These are phyloP conservation scores for Neurospora sp. DNA, from an alignment of 495 filamentous ascomycete genomes.

Conservation along the genomic window DNA sequence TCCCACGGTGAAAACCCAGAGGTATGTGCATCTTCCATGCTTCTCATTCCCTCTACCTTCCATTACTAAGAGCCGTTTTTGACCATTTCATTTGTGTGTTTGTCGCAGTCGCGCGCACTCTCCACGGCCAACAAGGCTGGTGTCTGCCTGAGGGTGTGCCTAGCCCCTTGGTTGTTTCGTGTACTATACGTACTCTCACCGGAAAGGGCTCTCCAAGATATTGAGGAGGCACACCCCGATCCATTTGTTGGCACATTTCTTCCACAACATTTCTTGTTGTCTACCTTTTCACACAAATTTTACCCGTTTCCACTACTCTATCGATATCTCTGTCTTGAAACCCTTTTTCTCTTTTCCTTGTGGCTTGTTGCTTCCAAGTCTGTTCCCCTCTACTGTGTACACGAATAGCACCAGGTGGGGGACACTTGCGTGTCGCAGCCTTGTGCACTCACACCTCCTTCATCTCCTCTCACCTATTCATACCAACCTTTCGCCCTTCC, in stretches of 20 bases:
- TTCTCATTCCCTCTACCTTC: not conserved
- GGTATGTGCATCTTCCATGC: not conserved
- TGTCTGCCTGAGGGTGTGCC: not conserved
- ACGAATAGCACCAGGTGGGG: not conserved
- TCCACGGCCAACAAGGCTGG: not conserved
- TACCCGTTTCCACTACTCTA: not conserved
- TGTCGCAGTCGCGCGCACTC: not conserved
- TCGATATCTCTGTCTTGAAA: not conserved
- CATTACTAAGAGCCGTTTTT: not conserved
- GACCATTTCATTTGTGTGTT: not conserved
- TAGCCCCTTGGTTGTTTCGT: not conserved
- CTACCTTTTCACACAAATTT: not conserved
- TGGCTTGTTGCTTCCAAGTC: not conserved
- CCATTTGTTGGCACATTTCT: not conserved
- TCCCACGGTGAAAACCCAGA: not conserved
- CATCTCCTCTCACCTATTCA: not conserved
- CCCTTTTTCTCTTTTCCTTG: not conserved
- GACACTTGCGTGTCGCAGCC: slow-evolving; percentile 1
- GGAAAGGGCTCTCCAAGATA: not conserved
- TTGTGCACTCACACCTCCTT: not conserved
- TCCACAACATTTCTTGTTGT: not conserved
- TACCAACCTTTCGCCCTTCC: not conserved
- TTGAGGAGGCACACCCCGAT: not conserved
- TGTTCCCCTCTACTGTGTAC: not conserved
- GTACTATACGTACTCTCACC: not conserved